Percentiles rank a stretch among this genome's conserved stretches.
phyloP scores from a whole-genome alignment of 2,329 filamentous ascomycete species.

The Talaromyces sp. region DNA sequence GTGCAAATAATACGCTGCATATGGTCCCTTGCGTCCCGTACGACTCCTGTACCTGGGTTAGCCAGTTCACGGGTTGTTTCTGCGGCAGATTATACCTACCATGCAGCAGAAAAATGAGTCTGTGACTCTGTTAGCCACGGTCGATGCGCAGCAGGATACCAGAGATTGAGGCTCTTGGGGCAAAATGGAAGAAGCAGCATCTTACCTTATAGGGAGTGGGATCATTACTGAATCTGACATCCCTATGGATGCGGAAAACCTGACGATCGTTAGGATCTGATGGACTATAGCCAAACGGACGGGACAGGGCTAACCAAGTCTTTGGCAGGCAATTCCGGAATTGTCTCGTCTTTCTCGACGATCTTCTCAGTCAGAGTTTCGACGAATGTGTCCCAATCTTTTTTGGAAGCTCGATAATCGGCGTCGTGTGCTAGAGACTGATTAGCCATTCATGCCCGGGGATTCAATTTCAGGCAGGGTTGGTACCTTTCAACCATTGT shows the following conservation, averaged over 20 bases:
- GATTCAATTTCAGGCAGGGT: neutral
- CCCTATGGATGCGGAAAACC: constrained; percentile 82
- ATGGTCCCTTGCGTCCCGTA: constrained; percentile 80
- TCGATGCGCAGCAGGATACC: constrained; percentile 1
- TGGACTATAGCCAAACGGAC: neutral
- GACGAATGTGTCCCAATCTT: constrained; percentile 79
- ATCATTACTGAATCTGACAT: constrained; percentile 79
- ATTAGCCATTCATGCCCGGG: neutral
- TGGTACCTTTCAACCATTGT: constrained; percentile 60
- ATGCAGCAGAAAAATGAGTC: constrained; percentile 80
- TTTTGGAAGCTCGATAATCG: constrained; percentile 72
- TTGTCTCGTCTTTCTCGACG: constrained; percentile 69
- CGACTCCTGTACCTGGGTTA: constrained; percentile 57
- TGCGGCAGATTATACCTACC: constrained; percentile 45
- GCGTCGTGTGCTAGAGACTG: constrained; percentile 64
- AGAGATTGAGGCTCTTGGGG: neutral
- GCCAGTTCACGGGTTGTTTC: constrained; percentile 22
- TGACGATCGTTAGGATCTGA: constrained; percentile 28
- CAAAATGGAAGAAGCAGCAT: neutral
- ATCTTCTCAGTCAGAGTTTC: constrained; percentile 68
- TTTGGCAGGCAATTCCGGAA: constrained; percentile 81
- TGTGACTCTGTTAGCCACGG: constrained; percentile 36
- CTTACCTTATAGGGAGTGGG: constrained; percentile 82
- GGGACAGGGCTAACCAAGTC: constrained; percentile 59
- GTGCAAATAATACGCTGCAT: constrained; percentile 86